Base-by-base conservation (phyloP, 176 grass and related monocot genomes). In the Poa annua region DNA sequence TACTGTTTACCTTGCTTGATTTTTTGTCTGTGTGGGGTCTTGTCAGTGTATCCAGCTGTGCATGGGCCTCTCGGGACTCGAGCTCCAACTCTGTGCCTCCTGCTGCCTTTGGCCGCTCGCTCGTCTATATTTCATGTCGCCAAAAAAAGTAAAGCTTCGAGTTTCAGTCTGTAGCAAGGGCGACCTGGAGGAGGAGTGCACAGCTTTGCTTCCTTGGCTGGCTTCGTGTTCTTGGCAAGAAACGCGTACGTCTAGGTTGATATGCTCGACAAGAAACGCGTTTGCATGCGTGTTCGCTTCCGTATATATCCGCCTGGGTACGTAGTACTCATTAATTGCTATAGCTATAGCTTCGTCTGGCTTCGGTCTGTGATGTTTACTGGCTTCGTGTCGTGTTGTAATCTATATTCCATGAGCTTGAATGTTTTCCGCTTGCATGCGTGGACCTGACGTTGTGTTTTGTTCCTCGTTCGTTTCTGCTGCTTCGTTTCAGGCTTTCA, bases 51-150 rank as follows among this genome's bases (percentile, higher is more conserved):
- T 74, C 80, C 69, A 89, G 76, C 70, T 89, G 71, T 71, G 84
- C 64, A 70, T 53, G 45, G 48, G 15, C 65, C 66, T 13, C 60
- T 85, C 39, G 66, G 39, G 80, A 48, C 63, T 81, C 63, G 79
- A 78, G 69, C 82, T 57, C 45, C 38, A 42, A 73, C 70, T 50
- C 68, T 44, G 68, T 16, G 68, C 21, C 68, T 71, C 44, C 49
- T 17, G 51, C 32, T 52, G 24, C 25, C 36, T 11, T 12, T 74
- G 17, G 8, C 17, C 8, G 66, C 66, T 39, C 8, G 66, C 66
- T 39, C 70, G 6, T 74, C 51, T 89, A 89, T 85, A 89, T 82
- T 89, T 89, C 88, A 85, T 85, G 83, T 77, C 34, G 24, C 52
- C 6, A 68, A 57, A 79, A 62, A 32, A 74, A 48, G 45, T 48